Base-by-base conservation (phyloP, 495 filamentous ascomycete species). In the Mytilinidion resinicola region DNA sequence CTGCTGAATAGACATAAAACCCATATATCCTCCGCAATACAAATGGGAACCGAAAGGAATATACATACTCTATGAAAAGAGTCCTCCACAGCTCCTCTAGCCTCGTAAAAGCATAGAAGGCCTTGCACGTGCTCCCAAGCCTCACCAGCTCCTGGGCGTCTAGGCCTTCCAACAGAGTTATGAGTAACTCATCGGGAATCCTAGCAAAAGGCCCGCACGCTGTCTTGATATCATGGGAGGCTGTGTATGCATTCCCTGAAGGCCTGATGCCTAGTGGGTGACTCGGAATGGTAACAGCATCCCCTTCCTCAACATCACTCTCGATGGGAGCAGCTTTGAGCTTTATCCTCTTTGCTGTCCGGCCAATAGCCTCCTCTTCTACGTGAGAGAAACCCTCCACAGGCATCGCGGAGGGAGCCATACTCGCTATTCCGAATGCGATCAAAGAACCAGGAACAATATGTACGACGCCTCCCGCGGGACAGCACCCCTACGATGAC, bases 71-170 rank as follows among this genome's bases (percentile, higher is more conserved):
- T 61, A 95, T 77, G 64, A 91, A 95, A 9, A 96, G 71, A 19
- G 82, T 68, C 73, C 93, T 93, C 93, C 93, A 98, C 25, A 97
- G 70, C 59, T 98, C 93, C 57, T 97, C 93, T 35, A 80, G 80
- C 39, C 86, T 77, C 42, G 86, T 86, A 69, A 91, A 93, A 8
- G 91, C 93, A 76, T 91, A 95, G 14, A 96, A 77, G 35, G 89
- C 88, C 70, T 86, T 90, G 75, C 93, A 96, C 4, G 92, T 88
- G 49, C 80, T 79, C n/a, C 90, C 89, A 21, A 96, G 69, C 4
- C 75, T 69, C 53, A 85, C 69, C 50, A 98, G 73, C 44, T 78
- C 76, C 30, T 63, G 56, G 43, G 79, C 75, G 66, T 95, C 85
- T 17, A 97, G 75, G 62, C 72, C 82, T 69, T 96, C 92, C 55